Conservation (phyloP, 2,329 filamentous ascomycete genomes). For the Cladorrhinum sp. region DNA sequence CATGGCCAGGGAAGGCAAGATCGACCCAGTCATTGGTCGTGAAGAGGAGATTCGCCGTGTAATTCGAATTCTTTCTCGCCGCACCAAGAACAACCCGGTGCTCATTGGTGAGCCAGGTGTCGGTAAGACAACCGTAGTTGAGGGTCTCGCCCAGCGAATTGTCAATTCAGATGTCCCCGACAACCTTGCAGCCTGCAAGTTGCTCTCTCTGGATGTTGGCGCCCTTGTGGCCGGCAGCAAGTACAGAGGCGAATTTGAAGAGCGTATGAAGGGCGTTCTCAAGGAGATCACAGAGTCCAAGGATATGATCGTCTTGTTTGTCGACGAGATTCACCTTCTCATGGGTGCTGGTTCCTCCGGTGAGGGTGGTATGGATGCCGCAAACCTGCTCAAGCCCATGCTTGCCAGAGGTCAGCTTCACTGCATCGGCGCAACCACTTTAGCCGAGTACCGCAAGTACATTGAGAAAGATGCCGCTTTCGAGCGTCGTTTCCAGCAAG, state of each 20-base stretch:
- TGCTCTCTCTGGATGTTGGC: conserved; percentile 93
- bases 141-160: conserved; percentile 91
- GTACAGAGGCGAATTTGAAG: conserved; percentile 97
- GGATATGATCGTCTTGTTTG: conserved; percentile 96
- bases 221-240: conserved; percentile 96
- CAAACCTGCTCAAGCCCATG: conserved; percentile 97
- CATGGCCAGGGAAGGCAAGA: conserved; percentile 94
- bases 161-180: conserved; percentile 96
- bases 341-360: conserved; percentile 96
- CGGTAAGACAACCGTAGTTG: conserved; percentile 96
- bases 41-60: conserved; percentile 94
- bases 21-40: conserved; percentile 93
- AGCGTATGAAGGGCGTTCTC: conserved; percentile 97
- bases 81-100: conserved; percentile 98
- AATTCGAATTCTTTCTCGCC: conserved; percentile 83
- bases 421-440: conserved; percentile 95
- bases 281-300: conserved; percentile 95
- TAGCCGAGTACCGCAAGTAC: conserved; percentile 96
- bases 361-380: conserved; percentile 97
- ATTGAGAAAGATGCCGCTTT: conserved; percentile 98
- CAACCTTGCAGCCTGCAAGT: conserved; percentile 87
- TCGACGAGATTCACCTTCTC: conserved; percentile 96
- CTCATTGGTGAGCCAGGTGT: conserved; percentile 98
- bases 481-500: conserved; percentile 97
- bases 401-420: conserved; percentile 93